Conservation (phyloP, 495 filamentous ascomycete genomes). For the Melanomma pulvis-pyrius region DNA sequence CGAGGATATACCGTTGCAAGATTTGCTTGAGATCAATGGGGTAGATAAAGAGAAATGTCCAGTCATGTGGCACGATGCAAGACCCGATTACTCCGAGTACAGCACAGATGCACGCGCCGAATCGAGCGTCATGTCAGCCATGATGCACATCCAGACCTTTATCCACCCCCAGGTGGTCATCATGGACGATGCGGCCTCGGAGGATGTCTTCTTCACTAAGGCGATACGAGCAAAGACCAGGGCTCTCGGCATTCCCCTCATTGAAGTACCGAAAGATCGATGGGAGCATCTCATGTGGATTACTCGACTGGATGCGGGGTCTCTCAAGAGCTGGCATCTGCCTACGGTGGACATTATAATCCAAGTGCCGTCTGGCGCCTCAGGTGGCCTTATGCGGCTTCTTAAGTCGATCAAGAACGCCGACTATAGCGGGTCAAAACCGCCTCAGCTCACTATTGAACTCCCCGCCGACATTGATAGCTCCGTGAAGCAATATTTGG, state of each 20-base stretch:
- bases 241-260: slow-evolving; percentile 54
- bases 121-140: slow-evolving; percentile 40
- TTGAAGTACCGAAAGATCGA: slow-evolving; percentile 66
- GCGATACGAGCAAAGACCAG: slow-evolving; percentile 54
- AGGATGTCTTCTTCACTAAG: slow-evolving; percentile 59
- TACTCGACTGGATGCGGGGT: slow-evolving; percentile 69
- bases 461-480: slow-evolving; percentile 68
- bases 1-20: slow-evolving; percentile 55
- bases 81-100: slow-evolving; percentile 54
- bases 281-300: slow-evolving; percentile 72
- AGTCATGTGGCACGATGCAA: slow-evolving; percentile 63
- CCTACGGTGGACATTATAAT: slow-evolving; percentile 75
- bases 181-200: slow-evolving; percentile 53
- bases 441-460: slow-evolving; percentile 77
- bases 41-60: slow-evolving; percentile 55
- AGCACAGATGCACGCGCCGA: slow-evolving; percentile 58
- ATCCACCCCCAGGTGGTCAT: slow-evolving; percentile 63
- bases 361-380: slow-evolving; percentile 66
- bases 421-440: slow-evolving; percentile 66
- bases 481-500: slow-evolving; percentile 62
- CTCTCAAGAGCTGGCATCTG: slow-evolving; percentile 74
- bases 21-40: slow-evolving; percentile 60
- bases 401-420: slow-evolving; percentile 71
- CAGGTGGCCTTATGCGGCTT: slow-evolving; percentile 72
- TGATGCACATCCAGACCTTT: slow-evolving; percentile 53